Percentiles rank a stretch among this genome's conserved stretches.
These are phyloP conservation scores for Trypanosoma caninum DNA, from an alignment of 208 protist genomes.

Conservation along the genomic window DNA sequence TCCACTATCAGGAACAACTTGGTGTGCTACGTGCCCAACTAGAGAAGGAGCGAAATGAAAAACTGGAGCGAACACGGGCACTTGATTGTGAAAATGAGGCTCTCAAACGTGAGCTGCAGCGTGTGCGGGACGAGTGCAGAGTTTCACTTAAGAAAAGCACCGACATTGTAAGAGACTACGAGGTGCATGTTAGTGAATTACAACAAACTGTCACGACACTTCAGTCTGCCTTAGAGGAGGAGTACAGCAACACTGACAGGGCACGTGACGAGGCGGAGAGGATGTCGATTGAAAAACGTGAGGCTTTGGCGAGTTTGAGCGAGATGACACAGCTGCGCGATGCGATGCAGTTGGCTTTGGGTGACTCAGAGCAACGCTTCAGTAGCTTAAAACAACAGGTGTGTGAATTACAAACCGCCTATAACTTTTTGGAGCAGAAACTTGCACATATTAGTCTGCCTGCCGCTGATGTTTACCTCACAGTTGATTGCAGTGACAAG, in stretches of 20 bases:
- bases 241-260: slow-evolving; percentile 42
- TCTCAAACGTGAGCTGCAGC: slow-evolving; percentile 19
- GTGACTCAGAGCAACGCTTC: slow-evolving; percentile 23
- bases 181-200: slow-evolving; percentile 53
- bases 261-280: slow-evolving; percentile 37
- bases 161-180: slow-evolving; percentile 47
- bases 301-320: slow-evolving; percentile 32
- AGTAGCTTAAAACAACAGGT: slow-evolving; percentile 36
- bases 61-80: slow-evolving; percentile 17
- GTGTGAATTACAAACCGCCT: slow-evolving; percentile 42
- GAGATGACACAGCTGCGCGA: slow-evolving; percentile 24
- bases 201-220: slow-evolving; percentile 56
- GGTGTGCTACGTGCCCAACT: slow-evolving; percentile 42
- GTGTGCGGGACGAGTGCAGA: slow-evolving; percentile 30
- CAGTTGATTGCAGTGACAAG: slow-evolving; percentile 37
- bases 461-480: slow-evolving; percentile 51
- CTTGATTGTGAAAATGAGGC: slow-evolving; percentile 23
- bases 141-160: slow-evolving; percentile 29
- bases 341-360: slow-evolving; percentile 16
- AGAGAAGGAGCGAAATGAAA: slow-evolving; percentile 22
- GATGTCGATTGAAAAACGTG: slow-evolving; percentile 31
- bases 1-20: slow-evolving; percentile 46
- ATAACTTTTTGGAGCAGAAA: slow-evolving; percentile 37
- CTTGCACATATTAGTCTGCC: slow-evolving; percentile 32
- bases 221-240: slow-evolving; percentile 52